Conservation (phyloP, 2,329 filamentous ascomycete species). For the Diaporthe sp. region DNA sequence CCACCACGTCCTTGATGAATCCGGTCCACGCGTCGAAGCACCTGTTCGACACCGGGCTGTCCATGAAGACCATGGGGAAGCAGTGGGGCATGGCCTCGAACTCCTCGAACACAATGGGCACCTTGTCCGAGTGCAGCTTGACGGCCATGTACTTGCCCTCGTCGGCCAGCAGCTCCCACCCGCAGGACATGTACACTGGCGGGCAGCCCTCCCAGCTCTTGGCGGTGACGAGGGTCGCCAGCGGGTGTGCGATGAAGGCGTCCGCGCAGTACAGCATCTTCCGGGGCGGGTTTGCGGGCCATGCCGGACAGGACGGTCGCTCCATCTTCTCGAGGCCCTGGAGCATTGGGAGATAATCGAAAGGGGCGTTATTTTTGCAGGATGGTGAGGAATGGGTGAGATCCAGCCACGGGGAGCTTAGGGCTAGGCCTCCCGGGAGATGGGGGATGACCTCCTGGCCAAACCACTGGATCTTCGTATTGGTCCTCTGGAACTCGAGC, state of each 20-base stretch:
- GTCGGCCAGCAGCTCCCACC: constrained; percentile 80
- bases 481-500: constrained; percentile 69
- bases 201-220: constrained; percentile 72
- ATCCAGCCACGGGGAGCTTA: constrained; percentile 80
- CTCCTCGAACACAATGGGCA: constrained; percentile 75
- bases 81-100: constrained; percentile 87
- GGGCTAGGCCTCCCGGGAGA: constrained; percentile 74
- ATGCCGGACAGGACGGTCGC: constrained; percentile 63
- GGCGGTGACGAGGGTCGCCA: constrained; percentile 74
- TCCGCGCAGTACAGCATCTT: constrained; percentile 69
- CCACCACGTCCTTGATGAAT: constrained; percentile 65
- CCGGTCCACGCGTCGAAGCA: constrained; percentile 69
- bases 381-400: constrained; percentile 74
- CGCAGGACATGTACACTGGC: constrained; percentile 77
- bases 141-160: constrained; percentile 74
- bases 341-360: constrained; percentile 74
- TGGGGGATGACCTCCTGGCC: constrained; percentile 70
- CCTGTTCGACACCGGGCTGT: constrained; percentile 58
- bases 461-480: constrained; percentile 69
- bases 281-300: constrained; percentile 70
- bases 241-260: constrained; percentile 71
- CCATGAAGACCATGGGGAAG: constrained; percentile 72
- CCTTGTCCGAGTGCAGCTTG: constrained; percentile 68
- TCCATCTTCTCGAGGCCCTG: constrained; percentile 47
- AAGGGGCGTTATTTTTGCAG: constrained; percentile 64